Evolutionary conservation across 495 filamentous ascomycete species (phyloP), one percentile per base, ranked within the genome.

Genomic region (Halenospora varia): DNA sequence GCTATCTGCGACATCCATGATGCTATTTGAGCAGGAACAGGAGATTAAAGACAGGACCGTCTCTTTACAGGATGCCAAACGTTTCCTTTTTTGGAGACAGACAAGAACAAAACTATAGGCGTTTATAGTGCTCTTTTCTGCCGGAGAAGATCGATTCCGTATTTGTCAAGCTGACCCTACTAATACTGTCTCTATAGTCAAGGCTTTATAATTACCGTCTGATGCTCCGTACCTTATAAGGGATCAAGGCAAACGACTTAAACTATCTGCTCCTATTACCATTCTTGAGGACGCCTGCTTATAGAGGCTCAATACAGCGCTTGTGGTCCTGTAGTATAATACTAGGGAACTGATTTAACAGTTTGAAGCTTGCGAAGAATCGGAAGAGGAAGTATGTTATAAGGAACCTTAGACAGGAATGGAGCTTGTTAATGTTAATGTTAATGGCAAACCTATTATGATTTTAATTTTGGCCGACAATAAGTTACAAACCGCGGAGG

Each of bases 51-150:
- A 44, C 44, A 54, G 25, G 44, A 54, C n/a, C 25, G 44, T 54
- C 22, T 54, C 44, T 55, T 35, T 55, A 55, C 20, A 48, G 25
- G 42, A 55, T 55, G 42, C 42, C 48, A 29, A 9, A 39, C 17
- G 17, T 18, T 25, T 55, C 2, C 10, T 55, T 35, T 48, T 47
- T 41, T 15, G 20, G 47, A 15, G 17, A 15, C 24, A 22, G 53
- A 48, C 29, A 55, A 55, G 25, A 48, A 47, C 35, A 55, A 20
- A 20, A 40, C 3, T 17, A 23, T 17, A 18, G 23, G 42, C 20
- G 20, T 55, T 55, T 48, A 55, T 48, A 24, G 42, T 55, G 17
- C 41, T 55, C 41, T 55, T 25, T 55, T 23, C 6, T 55, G 35
- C 53, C 35, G 35, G 25, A 19, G 48, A 29, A 18, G 25, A 55